phyloP scores from a whole-genome alignment of 352 stramenopile genomes.

The Phytopythium aichiense region DNA sequence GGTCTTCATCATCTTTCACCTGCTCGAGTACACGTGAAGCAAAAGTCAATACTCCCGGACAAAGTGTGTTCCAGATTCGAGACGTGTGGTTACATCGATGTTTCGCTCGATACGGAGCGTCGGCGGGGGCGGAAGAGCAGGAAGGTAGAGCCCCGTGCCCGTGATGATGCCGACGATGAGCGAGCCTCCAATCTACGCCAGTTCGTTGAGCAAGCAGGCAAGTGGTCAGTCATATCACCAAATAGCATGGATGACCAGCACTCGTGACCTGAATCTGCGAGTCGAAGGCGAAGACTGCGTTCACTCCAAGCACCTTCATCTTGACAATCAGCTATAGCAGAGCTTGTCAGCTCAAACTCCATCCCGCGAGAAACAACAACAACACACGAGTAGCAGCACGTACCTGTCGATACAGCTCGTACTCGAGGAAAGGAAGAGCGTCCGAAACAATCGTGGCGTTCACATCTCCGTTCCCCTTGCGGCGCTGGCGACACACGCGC shows the following conservation, averaged over 20 bases:
- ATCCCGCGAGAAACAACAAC: background rate
- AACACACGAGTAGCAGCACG: background rate
- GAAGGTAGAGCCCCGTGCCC: slow-evolving; percentile 90
- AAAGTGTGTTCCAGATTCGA: background rate
- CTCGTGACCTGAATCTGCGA: slow-evolving; percentile 80
- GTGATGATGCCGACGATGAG: slow-evolving; percentile 90
- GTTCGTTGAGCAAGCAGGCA: background rate
- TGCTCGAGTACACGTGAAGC: slow-evolving; percentile 11
- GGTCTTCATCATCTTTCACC: slow-evolving; percentile 93
- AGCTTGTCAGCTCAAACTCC: background rate
- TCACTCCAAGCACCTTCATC: slow-evolving; percentile 93
- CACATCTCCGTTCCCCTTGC: slow-evolving; percentile 90
- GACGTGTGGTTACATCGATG: slow-evolving; percentile 69
- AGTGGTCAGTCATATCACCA: background rate
- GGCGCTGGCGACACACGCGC: slow-evolving; percentile 91
- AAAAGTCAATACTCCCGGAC: background rate
- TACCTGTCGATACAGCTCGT: slow-evolving; percentile 97
- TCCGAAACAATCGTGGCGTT: slow-evolving; percentile 96
- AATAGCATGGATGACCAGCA: background rate
- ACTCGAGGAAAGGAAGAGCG: slow-evolving; percentile 97
- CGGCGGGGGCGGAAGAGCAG: slow-evolving; percentile 92
- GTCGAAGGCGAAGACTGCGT: slow-evolving; percentile 94
- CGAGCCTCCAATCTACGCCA: slow-evolving; percentile 70
- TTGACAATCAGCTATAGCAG: slow-evolving; percentile 70
- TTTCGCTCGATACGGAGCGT: slow-evolving; percentile 93